Evolutionary conservation across 2,329 filamentous ascomycete species (phyloP).

Genomic region (Neonectria ditissima): DNA sequence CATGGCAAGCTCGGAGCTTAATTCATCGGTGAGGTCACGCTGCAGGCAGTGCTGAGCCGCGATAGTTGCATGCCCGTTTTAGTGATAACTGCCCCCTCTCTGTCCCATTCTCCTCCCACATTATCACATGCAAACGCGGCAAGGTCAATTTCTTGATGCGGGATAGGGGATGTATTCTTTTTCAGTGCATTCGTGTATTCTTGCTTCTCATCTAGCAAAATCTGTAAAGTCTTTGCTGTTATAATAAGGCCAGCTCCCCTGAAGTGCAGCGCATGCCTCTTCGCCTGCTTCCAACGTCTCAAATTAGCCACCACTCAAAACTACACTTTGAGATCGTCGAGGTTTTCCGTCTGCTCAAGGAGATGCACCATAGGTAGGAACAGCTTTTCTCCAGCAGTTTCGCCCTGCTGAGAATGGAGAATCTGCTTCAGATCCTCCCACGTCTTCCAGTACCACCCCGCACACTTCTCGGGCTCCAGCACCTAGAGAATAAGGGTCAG

Average conservation of each 20-base stretch:
- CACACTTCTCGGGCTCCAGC: slow-evolving; percentile 64
- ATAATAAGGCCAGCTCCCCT: too few species aligned
- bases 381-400: slow-evolving; percentile 35
- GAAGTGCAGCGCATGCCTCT: too few species aligned
- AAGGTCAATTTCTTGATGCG: neutral
- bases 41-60: slow-evolving; percentile 30
- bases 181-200: too few species aligned
- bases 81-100: slow-evolving; percentile 29
- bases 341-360: slow-evolving; percentile 39
- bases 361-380: slow-evolving; percentile 51
- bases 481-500: slow-evolving; percentile 41
- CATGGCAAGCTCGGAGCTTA: slow-evolving; percentile 40
- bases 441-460: slow-evolving; percentile 61
- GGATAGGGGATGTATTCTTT: neutral
- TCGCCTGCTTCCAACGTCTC: too few species aligned
- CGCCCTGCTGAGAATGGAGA: slow-evolving; percentile 29
- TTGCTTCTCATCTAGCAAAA: too few species aligned
- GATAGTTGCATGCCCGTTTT: slow-evolving; percentile 44
- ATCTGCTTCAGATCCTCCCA: slow-evolving; percentile 57
- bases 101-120: slow-evolving; percentile 1
- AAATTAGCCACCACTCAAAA: neutral
- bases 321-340: slow-evolving; percentile 37
- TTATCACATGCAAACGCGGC: neutral
- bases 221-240: too few species aligned
- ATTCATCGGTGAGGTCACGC: slow-evolving; percentile 27